phyloP scores from a whole-genome alignment of 768 basidiomycete species.

The Termitomyces sp. region DNA sequence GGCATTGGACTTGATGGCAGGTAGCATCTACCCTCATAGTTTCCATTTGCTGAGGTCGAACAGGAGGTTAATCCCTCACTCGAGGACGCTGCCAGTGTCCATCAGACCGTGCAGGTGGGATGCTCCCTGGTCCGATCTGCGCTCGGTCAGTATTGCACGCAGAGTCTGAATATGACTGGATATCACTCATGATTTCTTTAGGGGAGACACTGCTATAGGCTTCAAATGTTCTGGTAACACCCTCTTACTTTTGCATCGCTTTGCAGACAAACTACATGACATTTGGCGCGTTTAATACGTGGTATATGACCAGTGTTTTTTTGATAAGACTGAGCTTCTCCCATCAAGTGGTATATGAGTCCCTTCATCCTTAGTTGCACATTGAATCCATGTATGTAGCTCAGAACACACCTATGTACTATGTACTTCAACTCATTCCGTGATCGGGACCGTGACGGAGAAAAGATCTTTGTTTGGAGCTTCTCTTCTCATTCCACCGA shows the following conservation, averaged over 20 bases:
- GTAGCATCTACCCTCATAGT: constrained; percentile 17
- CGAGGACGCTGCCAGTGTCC: constrained; percentile 65
- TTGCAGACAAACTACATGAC: neutral
- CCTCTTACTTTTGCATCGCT: neutral
- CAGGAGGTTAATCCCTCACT: constrained; percentile 98
- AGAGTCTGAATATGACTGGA: neutral
- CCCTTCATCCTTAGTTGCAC: no score
- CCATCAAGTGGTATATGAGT: no score
- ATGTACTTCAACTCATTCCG: no score
- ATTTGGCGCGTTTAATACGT: neutral
- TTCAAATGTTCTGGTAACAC: neutral
- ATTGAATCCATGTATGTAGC: no score
- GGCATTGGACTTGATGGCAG: constrained; percentile 89
- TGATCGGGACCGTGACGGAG: no score
- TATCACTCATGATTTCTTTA: constrained; percentile 15
- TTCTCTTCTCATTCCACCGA: neutral
- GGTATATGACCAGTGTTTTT: no score
- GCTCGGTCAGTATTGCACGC: constrained; percentile 50
- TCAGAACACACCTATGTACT: no score
- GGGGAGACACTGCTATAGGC: constrained; percentile 42
- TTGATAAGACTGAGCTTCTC: no score
- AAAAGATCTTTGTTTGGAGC: no score
- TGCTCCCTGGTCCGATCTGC: constrained; percentile 83
- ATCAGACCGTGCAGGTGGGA: constrained; percentile 88
- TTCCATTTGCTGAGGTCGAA: constrained; percentile 4